Conservation (phyloP, 768 basidiomycete genomes). For the Piloderma croceum region DNA sequence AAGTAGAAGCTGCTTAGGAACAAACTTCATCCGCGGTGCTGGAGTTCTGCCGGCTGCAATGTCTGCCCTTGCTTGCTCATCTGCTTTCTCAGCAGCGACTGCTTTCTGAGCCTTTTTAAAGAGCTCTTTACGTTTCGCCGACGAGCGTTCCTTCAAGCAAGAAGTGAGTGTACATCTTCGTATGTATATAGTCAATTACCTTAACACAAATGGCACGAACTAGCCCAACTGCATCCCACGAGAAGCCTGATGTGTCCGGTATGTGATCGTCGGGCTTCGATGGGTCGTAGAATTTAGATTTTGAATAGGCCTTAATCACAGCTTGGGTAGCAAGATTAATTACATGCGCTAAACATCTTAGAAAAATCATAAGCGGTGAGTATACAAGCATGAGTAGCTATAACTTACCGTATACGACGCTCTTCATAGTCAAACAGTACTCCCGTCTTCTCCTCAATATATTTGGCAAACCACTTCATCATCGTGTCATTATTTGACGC, state of each 20-base stretch:
- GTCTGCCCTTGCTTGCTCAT: neutral
- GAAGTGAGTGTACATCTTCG: neutral
- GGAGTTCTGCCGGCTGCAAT: no score
- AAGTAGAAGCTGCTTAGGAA: slow-evolving; percentile 21
- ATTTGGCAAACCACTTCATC: slow-evolving; percentile 11
- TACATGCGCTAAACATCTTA: slow-evolving; percentile 28
- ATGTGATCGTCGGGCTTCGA: slow-evolving; percentile 14
- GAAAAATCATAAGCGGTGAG: neutral
- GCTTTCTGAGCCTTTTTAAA: slow-evolving; percentile 19
- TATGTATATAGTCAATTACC: slow-evolving; percentile 3
- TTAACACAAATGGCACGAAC: slow-evolving; percentile 9
- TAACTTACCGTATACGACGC: slow-evolving; percentile 6
- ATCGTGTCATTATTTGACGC: no score
- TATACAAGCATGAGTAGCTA: neutral
- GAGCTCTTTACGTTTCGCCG: slow-evolving; percentile 20
- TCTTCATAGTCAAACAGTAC: slow-evolving; percentile 1
- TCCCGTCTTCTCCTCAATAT: slow-evolving; percentile 3
- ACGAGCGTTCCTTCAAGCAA: slow-evolving; percentile 19
- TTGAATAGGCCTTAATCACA: slow-evolving; percentile 22
- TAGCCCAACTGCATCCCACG: slow-evolving; percentile 19
- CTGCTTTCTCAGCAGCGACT: no score
- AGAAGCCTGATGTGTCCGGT: slow-evolving; percentile 1
- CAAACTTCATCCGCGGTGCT: no score
- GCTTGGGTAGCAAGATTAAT: slow-evolving; percentile 31
- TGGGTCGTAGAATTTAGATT: slow-evolving; percentile 19